Evolutionary conservation across 345 rosid species (phyloP), one percentile per base, ranked within the genome.

Genomic region (Pistacia integerrima): DNA sequence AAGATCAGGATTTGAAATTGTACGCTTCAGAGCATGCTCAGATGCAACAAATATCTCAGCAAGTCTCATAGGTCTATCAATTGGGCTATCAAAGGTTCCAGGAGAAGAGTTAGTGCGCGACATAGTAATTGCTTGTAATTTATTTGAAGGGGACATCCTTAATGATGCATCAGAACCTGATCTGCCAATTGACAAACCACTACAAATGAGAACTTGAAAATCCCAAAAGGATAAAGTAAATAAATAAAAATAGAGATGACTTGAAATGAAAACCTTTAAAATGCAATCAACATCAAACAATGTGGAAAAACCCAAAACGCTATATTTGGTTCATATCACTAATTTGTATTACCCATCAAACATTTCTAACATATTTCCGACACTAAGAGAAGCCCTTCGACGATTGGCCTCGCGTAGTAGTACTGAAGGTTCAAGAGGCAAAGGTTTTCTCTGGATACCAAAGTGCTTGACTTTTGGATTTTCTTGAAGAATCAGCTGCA

Each of bases 1-100:
- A 60, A 96, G 85, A 62, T 85, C 87, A 59, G 86, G 75, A 89
- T 88, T 89, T 52, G 99, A 91, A 71, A 96, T 90, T 81, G 97
- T 91, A 70, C 78, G 84, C 78, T 69, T 79, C 80, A 96, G 74
- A 81, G 98, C 93, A 80, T 89, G 91, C 87, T 96, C 97, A 75
- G 98, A 92, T 22, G 98, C 98, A 84, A 93, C 97, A 81, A 88
- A 91, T 75, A 96, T 91, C 84, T 96, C 99, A 20, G 98, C 95
- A 76, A 93, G 93, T 81, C 98, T 91, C 99, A 93, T 92, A 66
- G 99, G 99, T 72, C 94, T 87, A 85, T 85, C 94, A 41, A 90
- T 82, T 41, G 95, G 92, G 70, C 93, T 89, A 52, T 93, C 98
- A 74, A 93, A 88, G 77, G 84, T 87, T 74, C 94, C 93, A 38